These are phyloP conservation scores for Acanthamoeba lenticulata DNA, from an alignment of 208 protist species.

Conservation along the genomic window DNA sequence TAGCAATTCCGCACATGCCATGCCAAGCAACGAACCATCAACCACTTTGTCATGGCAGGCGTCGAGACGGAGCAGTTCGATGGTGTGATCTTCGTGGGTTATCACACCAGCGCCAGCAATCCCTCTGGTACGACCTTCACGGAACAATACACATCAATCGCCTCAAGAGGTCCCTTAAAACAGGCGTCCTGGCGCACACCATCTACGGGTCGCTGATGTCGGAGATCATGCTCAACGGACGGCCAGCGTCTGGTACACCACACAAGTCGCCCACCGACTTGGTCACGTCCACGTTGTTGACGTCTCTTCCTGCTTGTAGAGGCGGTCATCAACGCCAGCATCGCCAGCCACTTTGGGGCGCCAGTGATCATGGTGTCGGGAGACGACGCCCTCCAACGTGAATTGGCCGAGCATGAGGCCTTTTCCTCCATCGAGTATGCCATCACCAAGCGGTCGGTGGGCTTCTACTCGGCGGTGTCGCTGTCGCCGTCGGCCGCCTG, in stretches of 20 bases:
- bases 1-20: too few relatives aligned
- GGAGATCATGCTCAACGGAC: background rate
- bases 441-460: background rate
- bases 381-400: background rate
- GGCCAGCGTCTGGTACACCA: background rate
- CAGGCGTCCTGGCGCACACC: background rate
- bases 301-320: background rate
- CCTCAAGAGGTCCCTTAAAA: background rate
- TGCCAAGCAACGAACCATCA: too few relatives aligned
- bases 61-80: background rate
- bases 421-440: background rate
- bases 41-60: background rate
- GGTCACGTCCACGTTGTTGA: background rate
- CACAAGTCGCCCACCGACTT: background rate
- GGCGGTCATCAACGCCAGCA: background rate
- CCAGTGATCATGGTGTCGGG: background rate
- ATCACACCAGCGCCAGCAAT: background rate
- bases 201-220: background rate
- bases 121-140: background rate
- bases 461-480: background rate
- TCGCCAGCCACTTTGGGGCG: background rate
- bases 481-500: background rate
- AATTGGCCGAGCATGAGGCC: background rate
- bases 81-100: background rate
- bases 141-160: background rate